phyloP scores from a whole-genome alignment of 306 rosid species.

The Pyrus bretschneideri region DNA sequence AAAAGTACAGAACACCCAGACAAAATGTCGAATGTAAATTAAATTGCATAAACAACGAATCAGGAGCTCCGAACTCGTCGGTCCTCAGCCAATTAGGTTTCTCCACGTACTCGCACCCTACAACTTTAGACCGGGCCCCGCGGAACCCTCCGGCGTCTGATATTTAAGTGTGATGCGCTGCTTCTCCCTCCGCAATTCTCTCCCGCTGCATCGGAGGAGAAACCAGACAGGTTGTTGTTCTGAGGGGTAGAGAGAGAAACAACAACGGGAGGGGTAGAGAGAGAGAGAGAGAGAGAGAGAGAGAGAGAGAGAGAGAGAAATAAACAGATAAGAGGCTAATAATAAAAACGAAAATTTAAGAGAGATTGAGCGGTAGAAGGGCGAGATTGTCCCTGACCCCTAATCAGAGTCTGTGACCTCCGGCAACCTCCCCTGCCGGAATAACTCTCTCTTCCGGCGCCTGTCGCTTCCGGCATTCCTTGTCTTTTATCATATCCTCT shows the following conservation, averaged over 20 bases:
- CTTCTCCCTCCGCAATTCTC: background rate
- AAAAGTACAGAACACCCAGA: background rate
- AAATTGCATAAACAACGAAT: background rate
- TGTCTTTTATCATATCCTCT: background rate
- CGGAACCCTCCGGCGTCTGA: background rate
- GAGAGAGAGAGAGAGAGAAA: background rate
- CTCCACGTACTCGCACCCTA: background rate
- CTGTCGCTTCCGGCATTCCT: conserved; percentile 2
- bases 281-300: background rate
- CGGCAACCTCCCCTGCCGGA: conserved; percentile 20
- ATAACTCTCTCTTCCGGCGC: conserved; percentile 6
- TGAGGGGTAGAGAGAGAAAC: background rate
- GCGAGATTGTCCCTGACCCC: background rate
- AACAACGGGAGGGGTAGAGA: background rate
- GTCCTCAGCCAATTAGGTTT: background rate
- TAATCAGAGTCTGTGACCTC: conserved; percentile 1
- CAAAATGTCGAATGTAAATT: background rate
- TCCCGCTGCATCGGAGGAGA: background rate
- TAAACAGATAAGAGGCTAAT: background rate
- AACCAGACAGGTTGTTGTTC: background rate
- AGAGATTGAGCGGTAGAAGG: background rate
- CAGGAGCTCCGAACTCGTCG: background rate
- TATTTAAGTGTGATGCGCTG: background rate
- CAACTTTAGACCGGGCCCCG: conserved; percentile 5
- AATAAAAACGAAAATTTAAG: background rate